A percentile compares a stretch with the other conserved stretches of the same genome.
Conservation (phyloP, 2,329 filamentous ascomycete species). For the Aspergillus flavus region DNA sequence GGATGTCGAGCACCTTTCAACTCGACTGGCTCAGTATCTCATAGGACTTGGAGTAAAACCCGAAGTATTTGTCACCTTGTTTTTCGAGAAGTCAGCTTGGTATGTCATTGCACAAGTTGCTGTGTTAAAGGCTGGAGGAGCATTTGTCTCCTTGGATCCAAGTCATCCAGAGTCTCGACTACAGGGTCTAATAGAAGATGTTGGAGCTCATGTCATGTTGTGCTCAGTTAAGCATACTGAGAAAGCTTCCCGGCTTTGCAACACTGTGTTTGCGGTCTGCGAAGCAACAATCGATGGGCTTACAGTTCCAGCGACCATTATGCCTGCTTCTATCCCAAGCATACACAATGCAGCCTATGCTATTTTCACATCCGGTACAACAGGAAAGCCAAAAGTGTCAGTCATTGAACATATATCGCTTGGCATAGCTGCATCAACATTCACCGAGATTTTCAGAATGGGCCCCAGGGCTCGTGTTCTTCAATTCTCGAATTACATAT, state of each 20-base stretch:
- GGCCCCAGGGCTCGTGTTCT: slow-evolving; percentile 58
- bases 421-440: slow-evolving; percentile 56
- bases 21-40: slow-evolving; percentile 39
- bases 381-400: slow-evolving; percentile 61
- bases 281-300: slow-evolving; percentile 31
- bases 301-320: slow-evolving; percentile 21
- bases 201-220: slow-evolving; percentile 37
- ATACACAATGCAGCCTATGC: slow-evolving; percentile 55
- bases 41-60: slow-evolving; percentile 42
- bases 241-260: slow-evolving; percentile 33
- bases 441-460: slow-evolving; percentile 56
- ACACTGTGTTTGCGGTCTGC: slow-evolving; percentile 32
- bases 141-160: slow-evolving; percentile 46
- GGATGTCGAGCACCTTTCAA: slow-evolving; percentile 42
- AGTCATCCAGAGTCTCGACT: slow-evolving; percentile 42
- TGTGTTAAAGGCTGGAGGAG: slow-evolving; percentile 46
- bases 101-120: slow-evolving; percentile 45
- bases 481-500: slow-evolving; percentile 60
- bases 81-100: slow-evolving; percentile 49
- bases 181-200: slow-evolving; percentile 37
- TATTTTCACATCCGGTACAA: slow-evolving; percentile 62
- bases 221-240: slow-evolving; percentile 34
- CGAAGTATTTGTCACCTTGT: slow-evolving; percentile 42
- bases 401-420: slow-evolving; percentile 64
- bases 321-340: slow-evolving; percentile 18